Evolutionary conservation across 306 rosid species (phyloP), one percentile per base, ranked within the genome.

Genomic region (Begonia fuchsioides): DNA sequence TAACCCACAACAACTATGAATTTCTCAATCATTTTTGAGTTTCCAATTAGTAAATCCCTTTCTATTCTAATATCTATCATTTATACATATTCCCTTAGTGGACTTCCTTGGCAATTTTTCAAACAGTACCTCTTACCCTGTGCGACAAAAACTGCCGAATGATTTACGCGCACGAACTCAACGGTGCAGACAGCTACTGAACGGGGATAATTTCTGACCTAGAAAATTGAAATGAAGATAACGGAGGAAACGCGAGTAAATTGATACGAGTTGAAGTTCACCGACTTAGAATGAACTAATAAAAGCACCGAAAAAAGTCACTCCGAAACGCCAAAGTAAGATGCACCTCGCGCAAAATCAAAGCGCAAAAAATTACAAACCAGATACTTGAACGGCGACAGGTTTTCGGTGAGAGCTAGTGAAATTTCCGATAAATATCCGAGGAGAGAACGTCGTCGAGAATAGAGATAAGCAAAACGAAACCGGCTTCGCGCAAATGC

Each of bases 401-500:
- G 60, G 32, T 58, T 56, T 67, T n/a, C n/a, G n/a, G n/a, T n/a
- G n/a, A n/a, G n/a, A n/a, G n/a, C n/a, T 32, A 79, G 32, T 51
- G 12, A 54, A 61, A 14, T 47, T 45, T 26, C 57, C 11, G 60
- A 52, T 61, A 60, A 54, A 65, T 57, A 70, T 19, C 15, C 68
- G 72, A 15, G 52, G 57, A 12, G 69, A 80, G n/a, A 46, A 26
- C 32, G 47, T 45, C 35, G 8, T 1, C 35, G 35, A 26, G 0
- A 26, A 26, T 0, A 0, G 8, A 26, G 73, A 72, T 65, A 76
- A 64, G 60, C 75, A 64, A 38, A 76, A n/a, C n/a, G n/a, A n/a
- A 49, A 75, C 58, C 47, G 76, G 72, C 58, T 61, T 72, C 73
- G 48, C 75, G 26, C 70, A 68, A 61, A 85, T 58, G 61, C 74